Conservation (phyloP, 2,329 filamentous ascomycete genomes). For the Botrytis galanthina region DNA sequence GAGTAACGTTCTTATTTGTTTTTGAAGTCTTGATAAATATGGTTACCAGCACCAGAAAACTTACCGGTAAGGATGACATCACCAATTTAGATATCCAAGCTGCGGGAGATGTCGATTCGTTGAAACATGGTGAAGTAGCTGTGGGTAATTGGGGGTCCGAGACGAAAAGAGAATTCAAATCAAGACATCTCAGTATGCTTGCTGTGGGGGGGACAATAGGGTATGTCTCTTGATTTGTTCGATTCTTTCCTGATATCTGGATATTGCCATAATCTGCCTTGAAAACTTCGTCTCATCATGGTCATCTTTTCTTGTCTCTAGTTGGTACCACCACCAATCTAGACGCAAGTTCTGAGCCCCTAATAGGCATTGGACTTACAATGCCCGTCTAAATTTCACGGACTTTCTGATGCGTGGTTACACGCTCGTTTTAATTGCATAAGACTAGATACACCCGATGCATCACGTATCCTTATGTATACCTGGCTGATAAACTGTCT, state of each 20-base stretch:
- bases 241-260: background rate
- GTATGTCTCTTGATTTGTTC: background rate
- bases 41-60: background rate
- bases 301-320: background rate
- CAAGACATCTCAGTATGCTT: constrained; percentile 11
- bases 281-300: background rate
- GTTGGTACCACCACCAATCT: background rate
- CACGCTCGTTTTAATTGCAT: too few species aligned
- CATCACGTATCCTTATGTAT: background rate
- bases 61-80: background rate
- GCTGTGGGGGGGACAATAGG: constrained; percentile 6
- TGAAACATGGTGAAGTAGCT: background rate
- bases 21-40: background rate
- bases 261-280: background rate
- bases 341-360: background rate
- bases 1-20: background rate
- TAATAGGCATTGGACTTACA: background rate
- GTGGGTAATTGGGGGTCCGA: constrained; percentile 3
- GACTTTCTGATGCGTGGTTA: background rate
- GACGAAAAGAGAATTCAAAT: background rate
- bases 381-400: too few species aligned
- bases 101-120: background rate
- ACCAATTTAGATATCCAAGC: background rate
- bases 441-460: background rate
- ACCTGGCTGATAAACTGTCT: background rate